These are phyloP conservation scores for Claviceps spartinae DNA, from an alignment of 2,329 filamentous ascomycete genomes.

Conservation along the genomic window DNA sequence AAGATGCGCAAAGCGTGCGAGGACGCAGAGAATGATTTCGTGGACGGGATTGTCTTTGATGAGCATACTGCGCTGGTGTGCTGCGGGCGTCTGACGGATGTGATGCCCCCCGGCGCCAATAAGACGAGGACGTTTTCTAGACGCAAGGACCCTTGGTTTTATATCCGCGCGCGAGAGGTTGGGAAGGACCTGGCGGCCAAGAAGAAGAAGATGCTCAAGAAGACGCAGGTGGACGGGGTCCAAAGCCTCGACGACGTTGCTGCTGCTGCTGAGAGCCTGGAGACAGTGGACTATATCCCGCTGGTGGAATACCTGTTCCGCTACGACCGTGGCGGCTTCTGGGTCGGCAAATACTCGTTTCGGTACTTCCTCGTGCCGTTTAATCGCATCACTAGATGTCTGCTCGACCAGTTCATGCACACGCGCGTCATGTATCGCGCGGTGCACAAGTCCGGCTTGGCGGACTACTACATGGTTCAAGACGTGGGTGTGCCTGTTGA, in stretches of 20 bases:
- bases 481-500: slow-evolving; percentile 47
- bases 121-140: slow-evolving; percentile 42
- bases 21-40: slow-evolving; percentile 44
- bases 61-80: slow-evolving; percentile 46
- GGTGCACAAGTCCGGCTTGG: slow-evolving; percentile 52
- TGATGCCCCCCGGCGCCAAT: slow-evolving; percentile 23
- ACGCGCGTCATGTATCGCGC: slow-evolving; percentile 64
- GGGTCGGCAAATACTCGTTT: slow-evolving; percentile 58
- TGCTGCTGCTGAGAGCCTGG: slow-evolving; percentile 18
- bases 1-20: slow-evolving; percentile 32
- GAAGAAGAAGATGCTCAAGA: slow-evolving; percentile 19
- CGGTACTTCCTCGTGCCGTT: slow-evolving; percentile 40
- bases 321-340: slow-evolving; percentile 64
- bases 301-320: slow-evolving; percentile 63
- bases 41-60: slow-evolving; percentile 59
- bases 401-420: slow-evolving; percentile 59
- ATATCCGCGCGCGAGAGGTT: slow-evolving; percentile 53
- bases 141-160: slow-evolving; percentile 62
- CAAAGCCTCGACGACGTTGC: background rate
- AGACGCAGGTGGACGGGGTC: slow-evolving; percentile 16
- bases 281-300: slow-evolving; percentile 43
- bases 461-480: slow-evolving; percentile 53
- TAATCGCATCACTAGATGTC: slow-evolving; percentile 49
- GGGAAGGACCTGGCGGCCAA: slow-evolving; percentile 26
- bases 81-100: slow-evolving; percentile 50